Percentiles rank a stretch among this genome's conserved stretches.
Evolutionary conservation across 257 asterid genomes (phyloP).

Genomic region (Capsicum pubescens): DNA sequence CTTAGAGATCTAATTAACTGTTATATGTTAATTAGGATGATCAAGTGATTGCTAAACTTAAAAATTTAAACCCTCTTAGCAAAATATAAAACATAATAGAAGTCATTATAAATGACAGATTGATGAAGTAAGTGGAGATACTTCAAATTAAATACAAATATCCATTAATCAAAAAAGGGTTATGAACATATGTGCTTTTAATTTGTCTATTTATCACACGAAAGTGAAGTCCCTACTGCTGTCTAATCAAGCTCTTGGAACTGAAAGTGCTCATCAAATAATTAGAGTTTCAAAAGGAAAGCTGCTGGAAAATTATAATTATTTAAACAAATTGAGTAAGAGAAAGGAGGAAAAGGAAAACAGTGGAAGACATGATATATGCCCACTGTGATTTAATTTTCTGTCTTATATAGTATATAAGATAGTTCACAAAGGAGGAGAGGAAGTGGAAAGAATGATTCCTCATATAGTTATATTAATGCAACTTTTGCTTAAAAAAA

Average conservation of each 20-base stretch:
- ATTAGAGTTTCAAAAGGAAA: conserved; percentile 5
- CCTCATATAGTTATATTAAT: conserved; percentile 9
- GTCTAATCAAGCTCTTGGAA: conserved; percentile 35
- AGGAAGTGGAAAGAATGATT: conserved; percentile 38
- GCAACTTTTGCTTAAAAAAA: not conserved
- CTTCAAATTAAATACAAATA: not conserved
- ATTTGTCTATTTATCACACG: not conserved
- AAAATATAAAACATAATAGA: not conserved
- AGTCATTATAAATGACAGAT: not conserved
- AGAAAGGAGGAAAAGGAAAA: not conserved
- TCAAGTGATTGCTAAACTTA: conserved; percentile 31
- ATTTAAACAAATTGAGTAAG: conserved; percentile 21
- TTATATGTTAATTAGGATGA: not conserved
- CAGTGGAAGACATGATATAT: conserved; percentile 34
- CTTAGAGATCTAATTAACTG: not conserved
- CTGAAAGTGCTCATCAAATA: conserved; percentile 29
- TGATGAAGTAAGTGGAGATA: conserved; percentile 25
- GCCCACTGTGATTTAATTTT: conserved; percentile 38
- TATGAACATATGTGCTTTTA: conserved; percentile 29
- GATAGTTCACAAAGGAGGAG: conserved; percentile 26
- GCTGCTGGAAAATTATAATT: conserved; percentile 13
- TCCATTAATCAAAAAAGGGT: not conserved
- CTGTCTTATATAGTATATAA: conserved; percentile 25
- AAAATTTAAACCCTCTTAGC: conserved; percentile 3
- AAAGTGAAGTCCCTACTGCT: conserved; percentile 36